Base-by-base conservation (phyloP, 768 basidiomycete species). In the Termitomyces sp. region DNA sequence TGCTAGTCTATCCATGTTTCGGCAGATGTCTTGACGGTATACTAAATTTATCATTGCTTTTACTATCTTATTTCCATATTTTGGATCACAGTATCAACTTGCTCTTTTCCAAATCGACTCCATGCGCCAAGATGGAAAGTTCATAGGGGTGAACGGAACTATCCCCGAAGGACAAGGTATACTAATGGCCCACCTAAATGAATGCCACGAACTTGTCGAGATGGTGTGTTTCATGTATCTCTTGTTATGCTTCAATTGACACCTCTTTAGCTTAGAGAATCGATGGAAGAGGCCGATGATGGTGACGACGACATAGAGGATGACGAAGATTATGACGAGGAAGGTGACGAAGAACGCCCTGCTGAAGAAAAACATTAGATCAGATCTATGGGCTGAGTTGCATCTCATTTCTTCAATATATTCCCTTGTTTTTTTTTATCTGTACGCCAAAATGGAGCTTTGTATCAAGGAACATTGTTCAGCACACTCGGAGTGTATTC, bases 121-220 rank as follows among this genome's bases (percentile, higher is more conserved):
- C 0, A 76, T 97, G 75, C 81, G 95, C 45, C 87, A 86, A 70
- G 97, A 99, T 58, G 97, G 96, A 42, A 94, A 91, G 66, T 98
- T 98, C 65, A 74, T 94, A 26, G 91, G 92, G 23, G 77, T 82
- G 17, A 95, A 97, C 64, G 95, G 96, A 1, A 76, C 79, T 28
- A 83, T 98, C 62, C 96, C 96, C 1, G 96, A 98, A 69, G 96
- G 96, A 2, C 96, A 98, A 68, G 96, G 92, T 14, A 93, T 96
- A 63, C 81, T 98, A 53, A 94, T 94, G 79, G 95, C 96, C 3
- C 94, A 98, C 70, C 74, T 98, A 50, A 94, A 89, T 61, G 96
- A 98, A 71, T 96, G 94, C 57, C 96, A 98, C 66, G 96, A 98
- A 69, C 74, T 98, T 54, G 76, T 98, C 12, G 94, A 94, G 73